A percentile compares a stretch with the other conserved stretches of the same genome.
Evolutionary conservation across 345 rosid genomes (phyloP).

Genomic region (Syzygium oleosum): DNA sequence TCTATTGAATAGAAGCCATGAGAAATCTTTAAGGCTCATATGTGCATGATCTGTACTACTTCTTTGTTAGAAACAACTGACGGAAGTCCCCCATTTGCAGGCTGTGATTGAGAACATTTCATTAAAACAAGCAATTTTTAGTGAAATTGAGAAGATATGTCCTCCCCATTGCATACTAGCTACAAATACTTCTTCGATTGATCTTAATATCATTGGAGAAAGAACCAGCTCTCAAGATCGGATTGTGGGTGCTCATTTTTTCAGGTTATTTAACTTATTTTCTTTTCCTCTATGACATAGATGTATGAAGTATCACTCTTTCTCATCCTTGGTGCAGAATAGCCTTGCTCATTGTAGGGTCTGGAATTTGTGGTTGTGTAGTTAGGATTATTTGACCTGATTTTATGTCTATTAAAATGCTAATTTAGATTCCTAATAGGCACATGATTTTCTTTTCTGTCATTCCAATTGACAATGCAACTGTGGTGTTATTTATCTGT

Average conservation of each 20-base stretch:
- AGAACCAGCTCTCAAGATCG: conserved; percentile 73
- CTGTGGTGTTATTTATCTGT: not conserved
- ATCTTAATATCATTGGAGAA: conserved; percentile 68
- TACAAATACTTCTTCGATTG: conserved; percentile 82
- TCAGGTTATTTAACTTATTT: conserved; percentile 43
- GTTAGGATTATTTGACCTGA: not conserved
- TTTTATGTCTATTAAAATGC: not conserved
- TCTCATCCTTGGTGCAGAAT: not conserved
- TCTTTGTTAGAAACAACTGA: not conserved
- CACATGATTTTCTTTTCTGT: not conserved
- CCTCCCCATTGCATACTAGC: conserved; percentile 90
- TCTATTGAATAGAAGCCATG: not conserved
- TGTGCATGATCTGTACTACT: not conserved
- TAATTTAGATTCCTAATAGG: not conserved
- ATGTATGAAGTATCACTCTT: not conserved
- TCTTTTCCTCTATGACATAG: not conserved
- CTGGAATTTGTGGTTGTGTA: not conserved
- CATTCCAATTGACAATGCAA: not conserved
- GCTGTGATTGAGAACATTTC: conserved; percentile 82
- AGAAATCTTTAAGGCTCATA: not conserved
- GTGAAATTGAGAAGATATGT: conserved; percentile 74
- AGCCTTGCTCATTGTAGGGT: not conserved
- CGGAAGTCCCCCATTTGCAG: conserved; percentile 28
- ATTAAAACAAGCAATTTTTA: conserved; percentile 81
- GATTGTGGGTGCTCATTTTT: conserved; percentile 92